Evolutionary conservation across 768 basidiomycete genomes (phyloP).

Genomic region (Pleurotus eryngii): DNA sequence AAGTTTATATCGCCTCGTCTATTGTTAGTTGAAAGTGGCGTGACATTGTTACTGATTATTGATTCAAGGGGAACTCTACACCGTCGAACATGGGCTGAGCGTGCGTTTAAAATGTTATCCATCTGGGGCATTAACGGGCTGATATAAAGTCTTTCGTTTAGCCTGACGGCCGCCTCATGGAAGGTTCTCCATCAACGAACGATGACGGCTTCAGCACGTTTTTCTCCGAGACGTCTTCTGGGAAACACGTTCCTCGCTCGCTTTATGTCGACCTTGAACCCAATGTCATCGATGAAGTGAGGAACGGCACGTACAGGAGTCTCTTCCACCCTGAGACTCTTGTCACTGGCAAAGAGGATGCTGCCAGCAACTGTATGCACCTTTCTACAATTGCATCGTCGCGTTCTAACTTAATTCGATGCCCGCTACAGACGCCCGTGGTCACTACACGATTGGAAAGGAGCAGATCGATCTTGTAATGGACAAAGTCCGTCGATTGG

Average conservation of each 20-base stretch:
- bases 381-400: constrained; percentile 3
- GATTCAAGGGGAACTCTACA: constrained; percentile 91
- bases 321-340: constrained; percentile 99
- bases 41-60: constrained; percentile 23
- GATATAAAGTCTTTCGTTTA: constrained; percentile 31
- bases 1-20: constrained; percentile 15
- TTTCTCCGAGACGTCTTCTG: constrained; percentile 96
- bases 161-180: constrained; percentile 92
- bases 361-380: constrained; percentile 92
- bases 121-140: constrained; percentile 5
- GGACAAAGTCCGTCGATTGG: constrained; percentile 94
- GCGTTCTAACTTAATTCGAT: background rate
- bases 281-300: constrained; percentile 96
- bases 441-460: constrained; percentile 98
- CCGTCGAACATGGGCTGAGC: constrained; percentile 95
- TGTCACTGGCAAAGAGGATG: constrained; percentile 98
- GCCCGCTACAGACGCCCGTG: constrained; percentile 77
- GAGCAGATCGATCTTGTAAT: constrained; percentile 96
- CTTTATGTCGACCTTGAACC: constrained; percentile 98
- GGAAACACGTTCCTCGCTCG: constrained; percentile 96
- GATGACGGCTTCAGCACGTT: constrained; percentile 98
- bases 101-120: constrained; percentile 46
- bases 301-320: constrained; percentile 91
- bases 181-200: constrained; percentile 68
- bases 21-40: constrained; percentile 21